These are phyloP conservation scores for Aspergillus fumigatus DNA, from an alignment of 2,329 filamentous ascomycete species.

Conservation along the genomic window DNA sequence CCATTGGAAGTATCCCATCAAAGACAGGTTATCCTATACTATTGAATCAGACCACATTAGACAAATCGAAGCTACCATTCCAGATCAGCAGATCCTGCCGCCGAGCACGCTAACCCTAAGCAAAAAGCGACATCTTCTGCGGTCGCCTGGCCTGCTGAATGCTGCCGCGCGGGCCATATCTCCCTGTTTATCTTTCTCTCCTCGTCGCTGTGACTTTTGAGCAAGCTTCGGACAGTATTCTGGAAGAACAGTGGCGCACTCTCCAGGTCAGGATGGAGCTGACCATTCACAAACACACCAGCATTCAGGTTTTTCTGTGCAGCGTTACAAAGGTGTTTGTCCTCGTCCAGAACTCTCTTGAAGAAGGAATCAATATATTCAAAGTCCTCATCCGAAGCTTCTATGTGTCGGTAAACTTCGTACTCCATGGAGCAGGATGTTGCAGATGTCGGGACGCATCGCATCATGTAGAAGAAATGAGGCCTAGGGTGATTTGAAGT, in stretches of 20 bases:
- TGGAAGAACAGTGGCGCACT: slow-evolving; percentile 13
- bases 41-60: neutral
- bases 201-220: neutral
- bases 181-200: neutral
- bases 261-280: slow-evolving; percentile 58
- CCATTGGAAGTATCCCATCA: no score
- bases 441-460: slow-evolving; percentile 54
- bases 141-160: neutral
- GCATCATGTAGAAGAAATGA: slow-evolving; percentile 60
- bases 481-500: slow-evolving; percentile 21
- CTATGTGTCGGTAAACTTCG: slow-evolving; percentile 59
- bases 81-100: neutral
- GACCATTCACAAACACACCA: slow-evolving; percentile 59
- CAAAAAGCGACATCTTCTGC: neutral
- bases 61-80: neutral
- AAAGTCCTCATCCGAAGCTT: slow-evolving; percentile 55
- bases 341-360: slow-evolving; percentile 59
- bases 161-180: neutral
- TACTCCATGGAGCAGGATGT: slow-evolving; percentile 54
- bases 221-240: neutral
- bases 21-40: no score
- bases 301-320: slow-evolving; percentile 57
- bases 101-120: neutral
- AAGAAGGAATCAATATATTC: slow-evolving; percentile 55
- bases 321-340: slow-evolving; percentile 56